These are phyloP conservation scores for Astrothelium macrocarpum DNA, from an alignment of 495 filamentous ascomycete species.

Conservation along the genomic window DNA sequence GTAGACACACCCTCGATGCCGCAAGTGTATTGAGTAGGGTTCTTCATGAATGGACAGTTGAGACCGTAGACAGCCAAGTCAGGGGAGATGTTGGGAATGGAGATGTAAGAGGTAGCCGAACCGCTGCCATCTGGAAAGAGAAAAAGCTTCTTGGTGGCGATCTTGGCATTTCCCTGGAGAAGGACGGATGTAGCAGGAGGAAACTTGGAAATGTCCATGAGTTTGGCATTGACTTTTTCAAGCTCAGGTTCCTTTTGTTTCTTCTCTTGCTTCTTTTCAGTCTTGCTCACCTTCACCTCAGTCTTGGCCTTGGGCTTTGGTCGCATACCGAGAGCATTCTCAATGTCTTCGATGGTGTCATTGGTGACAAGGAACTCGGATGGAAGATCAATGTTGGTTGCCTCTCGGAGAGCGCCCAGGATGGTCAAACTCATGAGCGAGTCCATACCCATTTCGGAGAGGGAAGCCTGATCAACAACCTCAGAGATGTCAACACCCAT, in stretches of 20 bases:
- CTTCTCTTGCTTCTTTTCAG: constrained; percentile 10
- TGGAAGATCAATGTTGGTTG: constrained; percentile 36
- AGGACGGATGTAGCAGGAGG: constrained; percentile 45
- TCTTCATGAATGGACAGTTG: constrained; percentile 60
- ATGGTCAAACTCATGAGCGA: constrained; percentile 40
- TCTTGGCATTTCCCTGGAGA: constrained; percentile 44
- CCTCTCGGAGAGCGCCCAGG: constrained; percentile 35
- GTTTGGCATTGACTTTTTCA: constrained; percentile 30
- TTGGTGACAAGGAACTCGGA: constrained; percentile 36
- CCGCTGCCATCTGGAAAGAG: constrained; percentile 73
- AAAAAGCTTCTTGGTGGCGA: constrained; percentile 53
- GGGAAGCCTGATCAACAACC: constrained; percentile 33
- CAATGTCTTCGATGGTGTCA: constrained; percentile 36
- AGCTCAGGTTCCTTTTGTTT: constrained; percentile 28
- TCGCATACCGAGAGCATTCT: constrained; percentile 38
- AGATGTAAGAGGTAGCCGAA: constrained; percentile 54
- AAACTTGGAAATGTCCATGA: constrained; percentile 28
- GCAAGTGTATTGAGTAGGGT: constrained; percentile 45
- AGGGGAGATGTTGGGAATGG: constrained; percentile 45
- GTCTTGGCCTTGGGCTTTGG: constrained; percentile 24
- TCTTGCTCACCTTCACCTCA: constrained; percentile 6
- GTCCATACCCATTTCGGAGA: constrained; percentile 39
- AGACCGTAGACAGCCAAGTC: constrained; percentile 51
- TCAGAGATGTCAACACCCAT: constrained; percentile 38
- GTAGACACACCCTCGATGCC: constrained; percentile 48